A percentile compares a stretch with the other conserved stretches of the same genome.
Evolutionary conservation across 2,329 filamentous ascomycete genomes (phyloP).

Genomic region (Epichloe gansuensis): DNA sequence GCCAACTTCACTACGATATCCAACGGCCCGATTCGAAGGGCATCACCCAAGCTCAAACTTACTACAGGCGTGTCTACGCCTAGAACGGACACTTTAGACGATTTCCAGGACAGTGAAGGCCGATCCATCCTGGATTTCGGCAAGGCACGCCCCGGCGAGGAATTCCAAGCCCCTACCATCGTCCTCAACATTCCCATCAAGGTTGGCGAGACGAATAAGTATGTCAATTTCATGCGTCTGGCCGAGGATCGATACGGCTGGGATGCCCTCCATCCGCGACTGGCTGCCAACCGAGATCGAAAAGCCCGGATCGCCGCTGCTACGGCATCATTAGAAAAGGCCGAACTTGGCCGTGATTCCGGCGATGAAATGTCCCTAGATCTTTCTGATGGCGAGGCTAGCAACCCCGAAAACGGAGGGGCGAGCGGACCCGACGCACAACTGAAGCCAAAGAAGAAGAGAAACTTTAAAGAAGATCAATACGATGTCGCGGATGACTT

Average conservation of each 20-base stretch:
- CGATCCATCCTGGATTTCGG: conserved; percentile 52
- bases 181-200: conserved; percentile 71
- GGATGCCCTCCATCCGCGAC: conserved; percentile 81
- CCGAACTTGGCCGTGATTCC: conserved; percentile 54
- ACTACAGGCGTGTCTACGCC: conserved; percentile 31
- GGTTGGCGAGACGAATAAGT: conserved; percentile 67
- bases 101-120: conserved; percentile 30
- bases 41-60: conserved; percentile 36
- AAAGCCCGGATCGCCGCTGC: conserved; percentile 81
- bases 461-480: conserved; percentile 69
- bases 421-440: conserved; percentile 49
- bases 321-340: conserved; percentile 71
- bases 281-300: conserved; percentile 78
- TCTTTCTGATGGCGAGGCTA: conserved; percentile 60
- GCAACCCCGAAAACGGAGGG: conserved; percentile 73
- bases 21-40: conserved; percentile 31
- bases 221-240: conserved; percentile 88
- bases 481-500: conserved; percentile 77
- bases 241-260: conserved; percentile 92
- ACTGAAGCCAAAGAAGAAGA: conserved; percentile 63
- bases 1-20: conserved; percentile 30
- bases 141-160: conserved; percentile 45
- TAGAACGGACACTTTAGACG: conserved; percentile 37
- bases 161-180: conserved; percentile 59
- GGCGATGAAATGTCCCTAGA: conserved; percentile 79